Base-by-base conservation (phyloP, 2,329 filamentous ascomycete species). In the Monilinia vaccinii-corymbosi region DNA sequence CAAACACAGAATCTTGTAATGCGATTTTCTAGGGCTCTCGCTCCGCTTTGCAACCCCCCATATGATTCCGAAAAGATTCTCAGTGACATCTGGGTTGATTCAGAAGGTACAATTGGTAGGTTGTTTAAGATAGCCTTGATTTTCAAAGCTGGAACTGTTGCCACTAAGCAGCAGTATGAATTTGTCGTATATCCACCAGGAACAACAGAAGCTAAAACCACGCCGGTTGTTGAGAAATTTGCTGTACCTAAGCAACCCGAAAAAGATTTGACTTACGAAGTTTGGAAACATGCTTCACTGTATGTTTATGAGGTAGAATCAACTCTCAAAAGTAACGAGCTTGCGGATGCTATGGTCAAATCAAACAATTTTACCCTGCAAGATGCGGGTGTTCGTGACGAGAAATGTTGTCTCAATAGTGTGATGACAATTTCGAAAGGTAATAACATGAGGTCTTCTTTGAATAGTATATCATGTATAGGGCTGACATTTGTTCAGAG, bases 61-160 rank as follows among this genome's bases (percentile, higher is more conserved):
- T 32, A 57, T 57, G n/a, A 57, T 40, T 34, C 21, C n/a, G 32
- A 36, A 48, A 34, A 49, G 5, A 5, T 28, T 16, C 23, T 57
- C 23, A 21, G 21, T 48, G 31, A 48, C 6, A 57, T 40, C 28
- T 48, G 44, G 42, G 18, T 21, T 4, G 23, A 36, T 13, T 18
- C 21, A 28, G 23, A 57, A 16, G 44, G 55, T 16, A 47, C 44
- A 21, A 21, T 57, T 14, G 10, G 14, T n/a, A 21, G 3, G 10
- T 36, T 57, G n/a, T 57, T 40, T 28, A 48, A 16, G 13, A 57
- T 16, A 21, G 55, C 55, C 18, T 57, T 57, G 44, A 48, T 11
- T n/a, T 31, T 57, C 32, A 48, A 57, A 21, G 28, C 32, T n/a
- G n/a, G 23, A 3, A 57, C 55, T 16, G 21, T 49, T 36, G 32